Evolutionary conservation across 2,329 filamentous ascomycete species (phyloP), one percentile per base, ranked within the genome.

Genomic region (Alternaria gansuensis): DNA sequence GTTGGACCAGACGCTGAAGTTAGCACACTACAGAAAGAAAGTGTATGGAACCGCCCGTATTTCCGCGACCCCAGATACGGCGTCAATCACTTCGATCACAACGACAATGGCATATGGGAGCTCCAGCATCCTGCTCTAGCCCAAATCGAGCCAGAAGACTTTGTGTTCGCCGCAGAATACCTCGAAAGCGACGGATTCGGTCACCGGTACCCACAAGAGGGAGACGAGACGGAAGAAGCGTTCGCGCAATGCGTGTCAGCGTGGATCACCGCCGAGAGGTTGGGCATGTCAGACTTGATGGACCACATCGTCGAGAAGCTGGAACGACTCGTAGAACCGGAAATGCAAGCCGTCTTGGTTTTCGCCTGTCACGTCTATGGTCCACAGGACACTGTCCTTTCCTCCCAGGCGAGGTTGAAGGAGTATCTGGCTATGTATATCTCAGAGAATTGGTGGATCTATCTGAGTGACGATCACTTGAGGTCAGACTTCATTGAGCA

Each of bases 231-330:
- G 9, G 41, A 49, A 0, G 57, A 60, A 5, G 56, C 60, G 0
- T 59, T 75, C 13, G 57, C 54, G 0, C 59, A 74, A 24, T 73
- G 71, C 33, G 54, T 60, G 0, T 51, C 60, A 0, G 68, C 72
- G 1, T 76, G 73, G 72, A 39, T 49, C 0, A 51, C 65, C 1
- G 74, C 65, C 0, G 62, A 70, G 11, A 51, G 49, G 1, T 53
- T 76, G 0, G 60, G 55, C 5, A 68, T 75, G 64, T 51, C 60
- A 1, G 72, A 77, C 24, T 48, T 77, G 3, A 54, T 75, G 3
- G 68, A 74, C 0, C 62, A 67, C 21, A 65, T 75, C 6, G 54
- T 66, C 1, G 29, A 59, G 0, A 77, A 76, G 36, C 31, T 76
- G 3, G 37, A 60, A 3, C 1, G 10, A 14, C 21, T 7, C 3